Base-by-base conservation (phyloP, 306 rosid genomes). In the Lotus japonicus region DNA sequence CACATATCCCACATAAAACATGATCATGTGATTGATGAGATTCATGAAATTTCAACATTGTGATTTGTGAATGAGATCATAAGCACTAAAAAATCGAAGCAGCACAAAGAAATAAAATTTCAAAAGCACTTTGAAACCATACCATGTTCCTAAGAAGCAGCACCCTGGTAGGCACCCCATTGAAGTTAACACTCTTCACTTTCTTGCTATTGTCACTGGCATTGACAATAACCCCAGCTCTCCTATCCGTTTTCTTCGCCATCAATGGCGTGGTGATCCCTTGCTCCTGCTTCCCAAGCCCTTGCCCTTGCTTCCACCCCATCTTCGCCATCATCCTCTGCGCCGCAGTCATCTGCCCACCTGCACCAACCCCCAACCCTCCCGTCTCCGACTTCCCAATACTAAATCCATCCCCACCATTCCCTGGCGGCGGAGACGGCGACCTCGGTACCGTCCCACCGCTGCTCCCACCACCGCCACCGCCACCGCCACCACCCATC, bases 291-390 rank as follows among this genome's bases (percentile, higher is more conserved):
- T 82, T 94, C 68, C 99, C 99, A 23, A 94, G 92, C 58, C 99
- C 99, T 66, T 94, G 99, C 42, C 99, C 99, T 58, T 90, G 81
- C 68, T 94, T 94, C 99, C 99, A 94, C 65, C 99, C 99, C 99
- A 94, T 94, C 85, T 90, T 94, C 3, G 97, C 99, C 99, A 94
- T 94, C 99, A 94, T 94, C 64, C 97, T 87, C 59, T 94, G 99
- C 14, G 97, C 99, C 3, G 99, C 99, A 1, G 97, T 94, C 99
- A 94, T 94, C 68, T 94, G 97, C 38, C 99, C 99, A 4, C 99
- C 99, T 0, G 97, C 96, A 18, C 99, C 96, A 1, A 94, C 83
- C 0, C 99, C 99, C 85, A 90, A 73, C 9, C 99, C 97, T 0
- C 80, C 96, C 0, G 90, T 94, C 54, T 94, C 99, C 26, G 92